Conservation (phyloP, 75 land plant genomes). For the Larix kaempferi region DNA sequence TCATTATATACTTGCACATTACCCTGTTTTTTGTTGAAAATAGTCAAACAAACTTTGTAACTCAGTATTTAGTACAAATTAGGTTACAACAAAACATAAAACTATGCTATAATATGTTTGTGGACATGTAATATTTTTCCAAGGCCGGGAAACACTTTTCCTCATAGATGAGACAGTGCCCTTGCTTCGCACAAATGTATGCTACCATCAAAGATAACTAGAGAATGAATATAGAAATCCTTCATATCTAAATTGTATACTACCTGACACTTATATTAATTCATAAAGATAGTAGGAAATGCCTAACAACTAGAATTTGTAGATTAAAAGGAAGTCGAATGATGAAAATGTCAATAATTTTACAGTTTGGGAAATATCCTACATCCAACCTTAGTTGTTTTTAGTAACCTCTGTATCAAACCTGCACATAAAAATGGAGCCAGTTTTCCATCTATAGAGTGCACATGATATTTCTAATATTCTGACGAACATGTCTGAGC, state of each 20-base stretch:
- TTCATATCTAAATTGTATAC: constrained; percentile 34
- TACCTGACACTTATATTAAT: constrained; percentile 29
- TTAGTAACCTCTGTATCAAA: constrained; percentile 37
- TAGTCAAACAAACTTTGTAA: constrained; percentile 36
- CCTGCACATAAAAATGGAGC: constrained; percentile 35
- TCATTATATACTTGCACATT: too few relatives aligned
- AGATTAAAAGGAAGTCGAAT: constrained; percentile 39
- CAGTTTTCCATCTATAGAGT: constrained; percentile 36
- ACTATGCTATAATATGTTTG: constrained; percentile 59
- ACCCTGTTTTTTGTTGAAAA: constrained; percentile 21
- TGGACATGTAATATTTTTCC: constrained; percentile 72
- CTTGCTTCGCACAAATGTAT: constrained; percentile 72
- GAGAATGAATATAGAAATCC: constrained; percentile 38
- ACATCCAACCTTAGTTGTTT: constrained; percentile 24
- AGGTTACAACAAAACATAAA: constrained; percentile 36
- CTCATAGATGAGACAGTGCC: constrained; percentile 68
- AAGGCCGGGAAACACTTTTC: constrained; percentile 59
- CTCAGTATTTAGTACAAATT: constrained; percentile 43
- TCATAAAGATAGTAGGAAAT: constrained; percentile 49
- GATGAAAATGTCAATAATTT: constrained; percentile 39
- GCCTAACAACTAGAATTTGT: constrained; percentile 33
- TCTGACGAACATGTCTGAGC: constrained; percentile 33
- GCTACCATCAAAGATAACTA: too few relatives aligned
- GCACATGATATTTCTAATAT: constrained; percentile 30
- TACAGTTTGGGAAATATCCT: constrained; percentile 25